Percentiles rank a stretch among this genome's conserved stretches.
These are phyloP conservation scores for Mucor velutinosus DNA, from an alignment of 371 early-diverging fungal genomes.

Conservation along the genomic window DNA sequence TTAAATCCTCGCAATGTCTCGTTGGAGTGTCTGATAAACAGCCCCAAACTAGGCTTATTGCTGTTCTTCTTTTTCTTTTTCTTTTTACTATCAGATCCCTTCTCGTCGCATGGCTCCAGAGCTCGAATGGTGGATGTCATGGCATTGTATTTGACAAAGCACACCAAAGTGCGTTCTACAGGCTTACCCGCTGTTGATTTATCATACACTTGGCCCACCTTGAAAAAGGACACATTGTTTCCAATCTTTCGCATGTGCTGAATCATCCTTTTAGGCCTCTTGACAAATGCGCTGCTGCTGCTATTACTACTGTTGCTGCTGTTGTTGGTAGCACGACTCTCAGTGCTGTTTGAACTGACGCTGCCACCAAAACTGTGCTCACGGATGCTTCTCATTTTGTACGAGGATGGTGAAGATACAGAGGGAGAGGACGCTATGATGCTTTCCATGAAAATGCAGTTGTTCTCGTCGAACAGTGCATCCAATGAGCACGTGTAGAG, in stretches of 20 bases:
- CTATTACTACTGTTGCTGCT: not conserved
- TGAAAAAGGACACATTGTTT: constrained; percentile 86
- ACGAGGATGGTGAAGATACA: not conserved
- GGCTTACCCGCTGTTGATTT: constrained; percentile 15
- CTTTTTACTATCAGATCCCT: constrained; percentile 35
- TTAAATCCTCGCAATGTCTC: constrained; percentile 67
- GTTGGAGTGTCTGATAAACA: constrained; percentile 51
- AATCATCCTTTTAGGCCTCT: not conserved
- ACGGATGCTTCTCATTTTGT: constrained; percentile 1
- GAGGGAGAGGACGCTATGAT: not conserved
- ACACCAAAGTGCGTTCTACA: constrained; percentile 69
- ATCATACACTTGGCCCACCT: constrained; percentile 77
- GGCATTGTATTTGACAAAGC: constrained; percentile 71
- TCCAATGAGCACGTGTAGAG: constrained; percentile 79
- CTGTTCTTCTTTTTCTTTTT: constrained; percentile 43
- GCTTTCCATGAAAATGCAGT: not conserved
- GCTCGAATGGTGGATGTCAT: constrained; percentile 77
- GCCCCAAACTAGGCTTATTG: constrained; percentile 28
- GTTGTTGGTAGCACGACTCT: not conserved
- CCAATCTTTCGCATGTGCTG: constrained; percentile 67
- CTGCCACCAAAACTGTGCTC: not conserved
- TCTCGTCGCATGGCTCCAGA: constrained; percentile 63
- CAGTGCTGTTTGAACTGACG: not conserved
- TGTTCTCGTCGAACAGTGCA: constrained; percentile 38
- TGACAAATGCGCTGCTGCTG: constrained; percentile 33